phyloP scores from a whole-genome alignment of 2,329 filamentous ascomycete genomes.

The Ophiostoma ulmi region DNA sequence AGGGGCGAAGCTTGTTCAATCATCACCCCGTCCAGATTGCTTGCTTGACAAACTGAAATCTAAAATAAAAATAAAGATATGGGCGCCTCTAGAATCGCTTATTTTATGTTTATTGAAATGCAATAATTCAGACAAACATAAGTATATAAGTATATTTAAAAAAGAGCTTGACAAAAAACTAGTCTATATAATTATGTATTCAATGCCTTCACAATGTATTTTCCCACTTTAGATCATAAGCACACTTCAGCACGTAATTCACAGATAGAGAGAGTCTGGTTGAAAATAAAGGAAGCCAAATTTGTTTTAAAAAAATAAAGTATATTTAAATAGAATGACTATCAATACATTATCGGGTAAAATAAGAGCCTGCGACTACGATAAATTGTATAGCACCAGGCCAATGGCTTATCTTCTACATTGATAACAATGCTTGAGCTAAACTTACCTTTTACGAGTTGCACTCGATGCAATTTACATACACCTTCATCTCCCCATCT shows the following conservation, averaged over 20 bases:
- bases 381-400: neutral
- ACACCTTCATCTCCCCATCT: neutral
- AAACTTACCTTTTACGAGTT: neutral
- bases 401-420: neutral
- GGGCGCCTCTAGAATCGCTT: too few relatives aligned
- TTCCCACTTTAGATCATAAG: neutral
- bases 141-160: too few relatives aligned
- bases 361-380: neutral
- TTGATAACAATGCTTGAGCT: neutral
- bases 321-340: neutral
- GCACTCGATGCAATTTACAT: conserved; percentile 19
- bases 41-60: too few relatives aligned
- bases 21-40: neutral
- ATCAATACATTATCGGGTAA: neutral
- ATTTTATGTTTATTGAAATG: too few relatives aligned
- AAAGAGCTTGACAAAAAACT: too few relatives aligned
- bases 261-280: too few relatives aligned
- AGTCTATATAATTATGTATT: too few relatives aligned
- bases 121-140: too few relatives aligned
- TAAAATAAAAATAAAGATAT: neutral
- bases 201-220: too few relatives aligned
- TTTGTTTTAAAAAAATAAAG: too few relatives aligned
- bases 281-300: too few relatives aligned
- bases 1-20: neutral
- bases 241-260: neutral